Conservation (phyloP, 225 moss, liverwort and hornwort genomes). For the Bryum argenteum region DNA sequence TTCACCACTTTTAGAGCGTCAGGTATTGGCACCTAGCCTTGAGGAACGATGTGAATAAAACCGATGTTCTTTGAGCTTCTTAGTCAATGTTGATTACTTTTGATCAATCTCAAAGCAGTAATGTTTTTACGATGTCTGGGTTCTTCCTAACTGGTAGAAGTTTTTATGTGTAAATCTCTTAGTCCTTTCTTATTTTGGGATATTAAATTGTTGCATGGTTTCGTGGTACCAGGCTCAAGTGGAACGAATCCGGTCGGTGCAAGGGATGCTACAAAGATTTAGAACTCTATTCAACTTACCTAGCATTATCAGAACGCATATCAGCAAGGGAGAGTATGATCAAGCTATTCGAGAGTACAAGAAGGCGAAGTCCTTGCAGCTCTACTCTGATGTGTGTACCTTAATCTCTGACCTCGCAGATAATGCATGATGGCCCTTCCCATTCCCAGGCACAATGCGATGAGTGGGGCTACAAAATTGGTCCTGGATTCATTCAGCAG, state of each 20-base stretch:
- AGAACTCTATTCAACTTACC: slow-evolving; percentile 92
- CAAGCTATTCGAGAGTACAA: slow-evolving; percentile 97
- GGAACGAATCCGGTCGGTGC: slow-evolving; percentile 93
- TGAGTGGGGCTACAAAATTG: neutral
- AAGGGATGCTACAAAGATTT: slow-evolving; percentile 94
- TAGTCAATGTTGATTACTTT: too few relatives aligned
- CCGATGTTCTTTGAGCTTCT: too few relatives aligned
- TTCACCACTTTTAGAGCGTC: slow-evolving; percentile 92
- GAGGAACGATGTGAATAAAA: too few relatives aligned
- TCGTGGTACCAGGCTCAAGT: slow-evolving; percentile 75
- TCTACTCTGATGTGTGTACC: slow-evolving; percentile 78
- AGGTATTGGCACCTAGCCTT: slow-evolving; percentile 36
- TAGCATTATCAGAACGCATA: slow-evolving; percentile 84
- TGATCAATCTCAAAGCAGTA: too few relatives aligned
- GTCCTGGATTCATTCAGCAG: neutral
- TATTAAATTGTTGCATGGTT: neutral
- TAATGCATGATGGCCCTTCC: neutral
- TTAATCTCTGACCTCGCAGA: neutral
- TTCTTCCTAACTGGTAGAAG: neutral
- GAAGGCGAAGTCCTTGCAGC: slow-evolving; percentile 92
- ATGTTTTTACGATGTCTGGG: too few relatives aligned
- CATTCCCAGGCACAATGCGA: neutral
- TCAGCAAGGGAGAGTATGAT: slow-evolving; percentile 92
- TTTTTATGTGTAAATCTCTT: neutral
- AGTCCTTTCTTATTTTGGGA: neutral